Base-by-base conservation (phyloP, 176 grass and related monocot genomes). In the Cenchrus americanus region DNA sequence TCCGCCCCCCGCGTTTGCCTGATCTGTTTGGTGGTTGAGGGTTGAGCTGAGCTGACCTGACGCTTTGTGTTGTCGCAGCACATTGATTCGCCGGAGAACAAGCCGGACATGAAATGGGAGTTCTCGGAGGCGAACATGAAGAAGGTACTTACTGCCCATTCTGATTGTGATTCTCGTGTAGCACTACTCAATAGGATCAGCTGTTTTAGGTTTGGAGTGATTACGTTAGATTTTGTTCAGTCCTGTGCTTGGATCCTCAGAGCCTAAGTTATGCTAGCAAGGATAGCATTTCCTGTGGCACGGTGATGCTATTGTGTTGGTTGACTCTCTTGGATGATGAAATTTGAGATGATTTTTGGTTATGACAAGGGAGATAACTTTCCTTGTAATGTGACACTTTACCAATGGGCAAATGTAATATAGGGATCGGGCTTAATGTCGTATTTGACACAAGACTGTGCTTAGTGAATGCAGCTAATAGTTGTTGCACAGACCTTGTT, bases 41-140 rank as follows among this genome's bases (percentile, higher is more conserved):
- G 80, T 27, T 85, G 73, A 48, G 60, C 66, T 85, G 73, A 48
- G 60, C 66, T 75, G 41, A 32, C 65, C 88, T 77, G 37, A 30
- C 10, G 15, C 22, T 30, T 73, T 21, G 40, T 24, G 13, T 73
- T 83, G 44, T 89, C 10, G 75, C 15, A 96, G 96, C 96, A 99
- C 91, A 71, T 99, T 73, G 91, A 99, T 86, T 96, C 96, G 50
- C 93, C 93, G 30, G 91, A 99, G 7, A 99, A 99, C 76, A 96
- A 89, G 43, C 81, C 91, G 5, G 75, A 86, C 65, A 71, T 84
- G 81, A 88, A 71, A 30, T 96, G 93, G 96, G 86, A 94, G 83
- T 99, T 99, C 86, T 81, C 83, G 8, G 85, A 88, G 52, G 78
- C 75, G 11, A 99, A 99, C 75, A 86, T 92, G 89, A 72, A 92